These are phyloP conservation scores for Rhypophila decipiens DNA, from an alignment of 495 filamentous ascomycete genomes.

Conservation along the genomic window DNA sequence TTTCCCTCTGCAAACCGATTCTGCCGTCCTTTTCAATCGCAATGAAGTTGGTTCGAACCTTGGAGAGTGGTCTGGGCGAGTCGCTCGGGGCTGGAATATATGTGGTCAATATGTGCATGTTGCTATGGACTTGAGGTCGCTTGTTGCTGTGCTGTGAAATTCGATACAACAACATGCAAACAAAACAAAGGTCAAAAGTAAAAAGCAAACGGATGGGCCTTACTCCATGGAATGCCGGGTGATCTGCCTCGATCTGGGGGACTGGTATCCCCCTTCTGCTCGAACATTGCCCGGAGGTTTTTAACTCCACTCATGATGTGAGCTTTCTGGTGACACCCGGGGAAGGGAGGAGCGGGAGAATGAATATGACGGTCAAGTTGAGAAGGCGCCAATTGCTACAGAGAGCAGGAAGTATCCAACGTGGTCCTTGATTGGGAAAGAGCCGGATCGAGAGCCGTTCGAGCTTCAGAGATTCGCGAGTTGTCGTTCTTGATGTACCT, in stretches of 20 bases:
- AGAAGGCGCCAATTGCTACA: no score
- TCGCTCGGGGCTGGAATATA: conserved; percentile 14
- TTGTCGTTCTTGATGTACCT: conserved; percentile 1
- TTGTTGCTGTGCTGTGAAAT: no score
- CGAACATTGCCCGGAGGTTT: conserved; percentile 85
- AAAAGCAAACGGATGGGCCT: conserved; percentile 11
- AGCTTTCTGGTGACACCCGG: no score
- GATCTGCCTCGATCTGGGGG: conserved; percentile 71
- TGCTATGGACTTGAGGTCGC: no score
- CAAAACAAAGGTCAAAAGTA: no score
- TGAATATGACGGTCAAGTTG: background rate
- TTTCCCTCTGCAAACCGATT: conserved; percentile 36
- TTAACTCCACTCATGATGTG: conserved; percentile 44
- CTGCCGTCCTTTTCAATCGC: conserved; percentile 61
- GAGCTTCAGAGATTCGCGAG: background rate
- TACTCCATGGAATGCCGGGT: conserved; percentile 42
- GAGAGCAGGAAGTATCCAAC: no score
- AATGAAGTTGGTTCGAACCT: conserved; percentile 79
- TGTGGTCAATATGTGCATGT: no score
- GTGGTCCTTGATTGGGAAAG: no score
- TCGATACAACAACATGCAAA: no score
- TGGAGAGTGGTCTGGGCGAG: conserved; percentile 60
- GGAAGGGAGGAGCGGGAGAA: background rate
- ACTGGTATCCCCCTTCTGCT: conserved; percentile 58
- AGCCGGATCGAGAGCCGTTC: no score